A percentile compares a stretch with the other conserved stretches of the same genome.
These are phyloP conservation scores for Anastatica hierochuntica DNA, from an alignment of 345 rosid species.

Conservation along the genomic window DNA sequence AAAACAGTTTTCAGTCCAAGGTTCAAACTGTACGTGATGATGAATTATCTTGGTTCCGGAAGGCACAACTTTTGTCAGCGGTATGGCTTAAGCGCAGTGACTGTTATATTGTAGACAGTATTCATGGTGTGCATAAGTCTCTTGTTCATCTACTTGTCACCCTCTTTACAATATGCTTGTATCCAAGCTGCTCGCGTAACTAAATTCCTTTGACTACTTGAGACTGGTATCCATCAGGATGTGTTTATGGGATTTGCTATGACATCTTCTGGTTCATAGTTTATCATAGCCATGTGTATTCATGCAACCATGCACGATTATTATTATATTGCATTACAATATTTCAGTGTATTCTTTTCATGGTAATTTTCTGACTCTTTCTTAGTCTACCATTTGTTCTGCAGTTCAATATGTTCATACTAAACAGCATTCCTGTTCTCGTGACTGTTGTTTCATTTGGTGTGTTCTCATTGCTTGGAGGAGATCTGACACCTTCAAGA, in stretches of 20 bases:
- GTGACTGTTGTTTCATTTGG: constrained; percentile 93
- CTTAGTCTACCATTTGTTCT: constrained; percentile 27
- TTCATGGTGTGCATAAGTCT: background rate
- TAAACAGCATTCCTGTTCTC: constrained; percentile 85
- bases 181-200: background rate
- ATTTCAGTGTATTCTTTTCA: background rate
- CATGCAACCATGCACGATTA: background rate
- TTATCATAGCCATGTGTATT: background rate
- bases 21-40: constrained; percentile 75
- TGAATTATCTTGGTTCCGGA: constrained; percentile 93
- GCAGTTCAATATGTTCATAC: constrained; percentile 76
- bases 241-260: background rate
- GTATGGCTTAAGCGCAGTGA: constrained; percentile 32
- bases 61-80: constrained; percentile 85
- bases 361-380: constrained; percentile 21
- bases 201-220: background rate
- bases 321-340: constrained; percentile 4
- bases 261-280: constrained; percentile 6
- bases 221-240: background rate
- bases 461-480: constrained; percentile 91
- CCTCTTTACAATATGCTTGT: background rate
- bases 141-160: constrained; percentile 1
- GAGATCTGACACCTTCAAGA: constrained; percentile 93
- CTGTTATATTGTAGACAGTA: constrained; percentile 12
- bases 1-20: constrained; percentile 81